These are phyloP conservation scores for Pascua sp. DNA, from an alignment of 1,284 basidiomycete species.

Conservation along the genomic window DNA sequence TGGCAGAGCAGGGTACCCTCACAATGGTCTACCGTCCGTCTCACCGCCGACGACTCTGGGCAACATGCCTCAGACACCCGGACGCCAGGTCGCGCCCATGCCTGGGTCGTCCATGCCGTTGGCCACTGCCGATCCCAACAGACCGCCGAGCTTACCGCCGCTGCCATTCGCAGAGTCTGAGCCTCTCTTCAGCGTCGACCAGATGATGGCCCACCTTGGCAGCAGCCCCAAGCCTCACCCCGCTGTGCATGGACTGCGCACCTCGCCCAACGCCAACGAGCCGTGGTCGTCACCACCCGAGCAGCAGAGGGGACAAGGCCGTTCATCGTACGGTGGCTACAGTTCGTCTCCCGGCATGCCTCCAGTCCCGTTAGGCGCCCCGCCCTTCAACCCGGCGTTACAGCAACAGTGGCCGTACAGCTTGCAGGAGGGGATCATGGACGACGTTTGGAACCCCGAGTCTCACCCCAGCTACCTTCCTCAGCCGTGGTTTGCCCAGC, in stretches of 20 bases:
- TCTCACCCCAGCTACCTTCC: conserved; percentile 41
- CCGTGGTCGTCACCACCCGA: not conserved
- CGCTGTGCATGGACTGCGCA: not conserved
- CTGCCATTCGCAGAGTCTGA: too few relatives aligned
- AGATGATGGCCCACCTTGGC: conserved; percentile 9
- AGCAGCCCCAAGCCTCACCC: not conserved
- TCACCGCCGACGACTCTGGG: too few relatives aligned
- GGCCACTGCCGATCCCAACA: too few relatives aligned
- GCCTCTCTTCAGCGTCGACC: conserved; percentile 1
- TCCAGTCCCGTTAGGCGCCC: not conserved
- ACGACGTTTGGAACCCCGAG: conserved; percentile 43
- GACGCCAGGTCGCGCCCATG: too few relatives aligned
- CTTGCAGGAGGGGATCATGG: conserved; percentile 18
- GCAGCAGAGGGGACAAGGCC: too few relatives aligned
- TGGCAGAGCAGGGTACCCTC: too few relatives aligned
- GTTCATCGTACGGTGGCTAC: not conserved
- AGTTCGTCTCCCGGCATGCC: conserved; percentile 1
- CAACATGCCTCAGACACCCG: too few relatives aligned
- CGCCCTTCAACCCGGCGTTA: conserved; percentile 4
- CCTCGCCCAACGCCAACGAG: not conserved
- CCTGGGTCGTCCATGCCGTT: too few relatives aligned
- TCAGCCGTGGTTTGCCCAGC: conserved; percentile 42
- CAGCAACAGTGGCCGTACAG: conserved; percentile 3
- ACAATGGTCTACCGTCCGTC: too few relatives aligned
- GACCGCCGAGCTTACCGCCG: too few relatives aligned